phyloP scores from a whole-genome alignment of 192 early-diverging fungal species.

The Umbelopsis isabellina region DNA sequence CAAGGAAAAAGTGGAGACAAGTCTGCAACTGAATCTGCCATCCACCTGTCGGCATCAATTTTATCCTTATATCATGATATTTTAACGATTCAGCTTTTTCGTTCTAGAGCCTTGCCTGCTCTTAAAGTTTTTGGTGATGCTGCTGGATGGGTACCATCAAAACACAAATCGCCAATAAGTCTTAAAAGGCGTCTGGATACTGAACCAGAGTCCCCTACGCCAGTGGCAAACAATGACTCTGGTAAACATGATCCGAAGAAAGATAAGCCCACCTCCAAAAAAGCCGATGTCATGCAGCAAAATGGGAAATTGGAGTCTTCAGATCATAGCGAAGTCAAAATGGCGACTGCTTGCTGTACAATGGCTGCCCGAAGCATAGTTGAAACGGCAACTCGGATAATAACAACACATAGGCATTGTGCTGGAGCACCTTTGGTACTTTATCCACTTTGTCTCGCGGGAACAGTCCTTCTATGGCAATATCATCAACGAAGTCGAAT shows the following conservation, averaged over 20 bases:
- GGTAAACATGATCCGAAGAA: not conserved
- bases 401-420: constrained; percentile 4
- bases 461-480: constrained; percentile 15
- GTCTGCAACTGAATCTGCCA: not conserved
- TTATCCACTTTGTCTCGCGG: constrained; percentile 14
- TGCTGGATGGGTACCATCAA: constrained; percentile 14
- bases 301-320: not conserved
- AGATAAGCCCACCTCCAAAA: not conserved
- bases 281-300: not conserved
- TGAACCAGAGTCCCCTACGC: constrained; percentile 16
- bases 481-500: constrained; percentile 1
- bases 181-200: not conserved
- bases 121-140: constrained; percentile 9
- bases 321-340: not conserved
- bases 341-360: constrained; percentile 7
- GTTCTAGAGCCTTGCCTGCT: constrained; percentile 7
- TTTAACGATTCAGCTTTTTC: constrained; percentile 8
- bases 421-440: constrained; percentile 8
- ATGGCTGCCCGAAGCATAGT: constrained; percentile 9
- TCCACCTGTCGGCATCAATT: constrained; percentile 3
- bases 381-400: constrained; percentile 4
- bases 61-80: constrained; percentile 18
- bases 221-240: not conserved
- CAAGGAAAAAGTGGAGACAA: constrained; percentile 4
- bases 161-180: not conserved